Percentiles rank a stretch among this genome's conserved stretches.
These are phyloP conservation scores for Didymella pinodella DNA, from an alignment of 2,329 filamentous ascomycete species.

Conservation along the genomic window DNA sequence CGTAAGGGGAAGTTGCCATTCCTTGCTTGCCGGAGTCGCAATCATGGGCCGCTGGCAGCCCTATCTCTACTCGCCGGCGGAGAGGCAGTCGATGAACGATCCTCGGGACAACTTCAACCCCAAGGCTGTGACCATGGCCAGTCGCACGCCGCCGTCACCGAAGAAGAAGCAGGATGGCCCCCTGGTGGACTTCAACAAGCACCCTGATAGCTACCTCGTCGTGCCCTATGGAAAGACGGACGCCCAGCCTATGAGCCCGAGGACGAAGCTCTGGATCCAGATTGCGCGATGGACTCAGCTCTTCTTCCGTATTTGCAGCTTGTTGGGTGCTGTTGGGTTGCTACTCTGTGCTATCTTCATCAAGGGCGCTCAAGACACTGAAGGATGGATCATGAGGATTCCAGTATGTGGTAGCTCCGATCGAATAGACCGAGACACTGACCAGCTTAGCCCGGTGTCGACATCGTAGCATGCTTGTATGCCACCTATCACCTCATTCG, in stretches of 20 bases:
- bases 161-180: slow-evolving; percentile 76
- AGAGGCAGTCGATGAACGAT: slow-evolving; percentile 60
- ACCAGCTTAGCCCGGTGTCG: slow-evolving; percentile 72
- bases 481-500: slow-evolving; percentile 81
- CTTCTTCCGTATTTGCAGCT: slow-evolving; percentile 69
- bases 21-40: slow-evolving; percentile 35
- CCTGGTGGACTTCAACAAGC: slow-evolving; percentile 80
- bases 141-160: slow-evolving; percentile 69
- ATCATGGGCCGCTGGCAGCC: slow-evolving; percentile 65
- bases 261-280: slow-evolving; percentile 75
- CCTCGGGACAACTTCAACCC: slow-evolving; percentile 72
- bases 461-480: slow-evolving; percentile 75
- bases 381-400: slow-evolving; percentile 79
- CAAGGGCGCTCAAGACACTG: slow-evolving; percentile 67
- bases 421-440: slow-evolving; percentile 16
- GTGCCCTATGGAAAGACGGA: slow-evolving; percentile 68
- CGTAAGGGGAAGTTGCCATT: slow-evolving; percentile 37
- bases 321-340: slow-evolving; percentile 74
- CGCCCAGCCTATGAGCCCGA: slow-evolving; percentile 71
- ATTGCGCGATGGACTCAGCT: slow-evolving; percentile 74
- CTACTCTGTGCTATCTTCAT: slow-evolving; percentile 81
- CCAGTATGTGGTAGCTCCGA: slow-evolving; percentile 63
- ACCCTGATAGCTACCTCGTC: slow-evolving; percentile 78
- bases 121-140: slow-evolving; percentile 82
- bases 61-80: slow-evolving; percentile 72